These are phyloP conservation scores for Leishmania mexicana DNA, from an alignment of 208 protist genomes.

Conservation along the genomic window DNA sequence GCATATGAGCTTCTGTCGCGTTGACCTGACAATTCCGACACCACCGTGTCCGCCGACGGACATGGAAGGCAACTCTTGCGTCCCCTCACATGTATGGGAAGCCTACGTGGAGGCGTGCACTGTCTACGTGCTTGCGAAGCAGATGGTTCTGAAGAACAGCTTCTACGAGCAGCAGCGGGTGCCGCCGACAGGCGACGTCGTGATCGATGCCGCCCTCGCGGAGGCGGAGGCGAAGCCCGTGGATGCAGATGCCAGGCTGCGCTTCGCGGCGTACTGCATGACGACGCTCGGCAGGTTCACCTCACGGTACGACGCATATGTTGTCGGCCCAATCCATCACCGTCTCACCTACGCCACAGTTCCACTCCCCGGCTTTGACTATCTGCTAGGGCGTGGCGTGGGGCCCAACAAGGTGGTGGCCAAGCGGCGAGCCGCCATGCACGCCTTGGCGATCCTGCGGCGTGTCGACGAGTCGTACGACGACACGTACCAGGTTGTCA, in stretches of 20 bases:
- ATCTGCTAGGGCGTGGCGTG: slow-evolving; percentile 65
- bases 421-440: slow-evolving; percentile 75
- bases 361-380: slow-evolving; percentile 64
- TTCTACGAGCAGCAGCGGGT: slow-evolving; percentile 65
- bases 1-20: neutral
- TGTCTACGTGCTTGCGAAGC: slow-evolving; percentile 54
- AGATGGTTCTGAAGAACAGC: slow-evolving; percentile 44
- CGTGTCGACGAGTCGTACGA: slow-evolving; percentile 78
- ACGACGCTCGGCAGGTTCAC: slow-evolving; percentile 20
- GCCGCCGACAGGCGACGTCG: slow-evolving; percentile 63
- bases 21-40: slow-evolving; percentile 6
- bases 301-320: slow-evolving; percentile 42
- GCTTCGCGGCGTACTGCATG: slow-evolving; percentile 57
- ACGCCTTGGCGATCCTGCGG: slow-evolving; percentile 71
- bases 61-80: neutral
- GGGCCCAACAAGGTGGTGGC: slow-evolving; percentile 56
- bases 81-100: slow-evolving; percentile 39
- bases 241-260: neutral
- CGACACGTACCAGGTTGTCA: slow-evolving; percentile 8
- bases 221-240: slow-evolving; percentile 50
- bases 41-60: slow-evolving; percentile 3
- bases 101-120: slow-evolving; percentile 69
- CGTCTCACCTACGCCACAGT: slow-evolving; percentile 64
- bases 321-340: slow-evolving; percentile 49
- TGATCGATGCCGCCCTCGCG: slow-evolving; percentile 64